A percentile compares a stretch with the other conserved stretches of the same genome.
Conservation (phyloP, 352 stramenopile species). For the Hyaloperonospora brassicae region DNA sequence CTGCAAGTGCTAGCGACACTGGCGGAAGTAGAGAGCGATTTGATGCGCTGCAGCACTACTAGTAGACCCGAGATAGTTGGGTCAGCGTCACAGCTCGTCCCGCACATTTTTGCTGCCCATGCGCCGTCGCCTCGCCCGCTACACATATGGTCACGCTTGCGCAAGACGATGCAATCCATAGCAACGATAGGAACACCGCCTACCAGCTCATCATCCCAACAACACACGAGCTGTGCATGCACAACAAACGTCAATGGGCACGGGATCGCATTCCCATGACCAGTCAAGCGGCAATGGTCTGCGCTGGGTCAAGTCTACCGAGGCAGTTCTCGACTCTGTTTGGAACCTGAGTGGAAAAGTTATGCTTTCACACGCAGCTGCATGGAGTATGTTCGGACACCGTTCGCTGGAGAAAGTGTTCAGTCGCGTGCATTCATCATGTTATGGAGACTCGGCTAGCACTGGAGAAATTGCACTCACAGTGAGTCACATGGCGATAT, state of each 20-base stretch:
- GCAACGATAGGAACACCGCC: slow-evolving; percentile 20
- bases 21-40: slow-evolving; percentile 41
- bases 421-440: slow-evolving; percentile 39
- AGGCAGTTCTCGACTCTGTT: slow-evolving; percentile 47
- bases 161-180: slow-evolving; percentile 26
- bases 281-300: slow-evolving; percentile 26
- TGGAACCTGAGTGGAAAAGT: slow-evolving; percentile 65
- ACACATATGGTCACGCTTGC: slow-evolving; percentile 37
- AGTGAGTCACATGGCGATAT: slow-evolving; percentile 43
- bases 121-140: slow-evolving; percentile 30
- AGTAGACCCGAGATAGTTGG: slow-evolving; percentile 7
- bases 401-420: slow-evolving; percentile 41
- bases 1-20: slow-evolving; percentile 42
- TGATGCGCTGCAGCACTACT: slow-evolving; percentile 25
- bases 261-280: slow-evolving; percentile 5
- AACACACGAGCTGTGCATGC: slow-evolving; percentile 17
- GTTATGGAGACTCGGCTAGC: slow-evolving; percentile 48
- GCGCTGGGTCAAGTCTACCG: slow-evolving; percentile 45
- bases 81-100: slow-evolving; percentile 18
- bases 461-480: slow-evolving; percentile 39
- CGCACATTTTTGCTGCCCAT: slow-evolving; percentile 27
- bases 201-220: slow-evolving; percentile 9
- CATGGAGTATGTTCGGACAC: slow-evolving; percentile 48
- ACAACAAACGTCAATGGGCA: slow-evolving; percentile 22
- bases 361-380: slow-evolving; percentile 31